Evolutionary conservation across 805 yeast genomes (phyloP), one percentile per base, ranked within the genome.

Genomic region (Maudiozyma pseudohumilis): DNA sequence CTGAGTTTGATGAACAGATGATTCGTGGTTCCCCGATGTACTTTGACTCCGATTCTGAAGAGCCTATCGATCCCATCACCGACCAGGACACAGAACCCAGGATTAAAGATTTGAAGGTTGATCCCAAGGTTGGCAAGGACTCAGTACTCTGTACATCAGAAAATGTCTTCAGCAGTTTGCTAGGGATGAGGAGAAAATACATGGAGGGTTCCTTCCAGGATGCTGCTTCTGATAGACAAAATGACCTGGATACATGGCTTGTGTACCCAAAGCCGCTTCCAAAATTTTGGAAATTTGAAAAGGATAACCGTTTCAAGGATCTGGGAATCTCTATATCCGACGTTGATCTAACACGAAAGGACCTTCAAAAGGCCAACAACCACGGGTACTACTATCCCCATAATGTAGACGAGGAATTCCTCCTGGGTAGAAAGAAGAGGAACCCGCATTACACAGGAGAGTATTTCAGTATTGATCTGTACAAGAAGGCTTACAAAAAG

Each of bases 201-300:
- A 70, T 78, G 51, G 48, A 51, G 3, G 43, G 71, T 2, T 83
- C 95, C 1, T 43, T 71, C 20, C 97, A 88, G 59, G 68, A 77
- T 43, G 77, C 75, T 28, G 46, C 55, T 29, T 75, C 74, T 38
- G 87, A 89, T 57, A 94, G 95, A 3, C 77, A 84, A 50, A 80
- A 87, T 59, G 60, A 58, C 27, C 55, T 64, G 5, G 63, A 61
- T 11, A 60, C 55, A 21, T 87, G 96, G 96, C 58, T 59, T n/a
- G 73, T 85, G 23, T 87, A 85, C 55, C 96, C 97, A 0, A 77
- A 78, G 17, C 94, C 95, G 8, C 47, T 59, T 32, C 64, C 65
- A 1, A 65, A 61, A 42, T 63, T 59, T 16, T 65, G 69, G 69
- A 65, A 63, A 42, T 63, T 60, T 42, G 58, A 52, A 25, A 49